phyloP scores from a whole-genome alignment of 768 basidiomycete genomes.

The Cubamyces sp. region DNA sequence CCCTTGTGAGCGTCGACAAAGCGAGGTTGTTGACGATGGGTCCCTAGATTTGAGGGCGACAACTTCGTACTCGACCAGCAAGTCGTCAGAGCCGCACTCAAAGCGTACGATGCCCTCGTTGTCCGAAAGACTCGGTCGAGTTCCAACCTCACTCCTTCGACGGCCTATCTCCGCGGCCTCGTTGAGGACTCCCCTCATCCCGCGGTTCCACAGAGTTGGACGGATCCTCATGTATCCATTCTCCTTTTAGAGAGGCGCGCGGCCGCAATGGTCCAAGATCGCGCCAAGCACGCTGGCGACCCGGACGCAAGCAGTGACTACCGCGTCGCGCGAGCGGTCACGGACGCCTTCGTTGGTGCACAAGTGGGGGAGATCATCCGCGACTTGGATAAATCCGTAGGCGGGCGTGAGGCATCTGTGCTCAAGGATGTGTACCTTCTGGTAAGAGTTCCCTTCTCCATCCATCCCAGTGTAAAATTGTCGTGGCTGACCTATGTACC shows the following conservation, averaged over 20 bases:
- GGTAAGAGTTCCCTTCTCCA: slow-evolving; percentile 37
- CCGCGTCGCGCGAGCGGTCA: slow-evolving; percentile 63
- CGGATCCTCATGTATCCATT: slow-evolving; percentile 41
- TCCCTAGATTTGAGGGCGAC: slow-evolving; percentile 70
- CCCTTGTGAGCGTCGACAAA: too few relatives aligned
- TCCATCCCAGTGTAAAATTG: not conserved
- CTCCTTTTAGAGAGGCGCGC: slow-evolving; percentile 68
- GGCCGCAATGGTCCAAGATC: slow-evolving; percentile 54
- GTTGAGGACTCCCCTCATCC: not conserved
- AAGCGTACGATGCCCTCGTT: slow-evolving; percentile 50
- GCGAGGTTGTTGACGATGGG: not conserved
- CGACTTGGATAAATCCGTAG: slow-evolving; percentile 30
- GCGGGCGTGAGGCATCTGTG: slow-evolving; percentile 25
- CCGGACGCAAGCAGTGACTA: slow-evolving; percentile 60
- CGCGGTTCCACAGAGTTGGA: slow-evolving; percentile 38
- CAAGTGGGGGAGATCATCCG: slow-evolving; percentile 55
- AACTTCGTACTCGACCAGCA: slow-evolving; percentile 79
- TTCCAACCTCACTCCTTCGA: slow-evolving; percentile 49
- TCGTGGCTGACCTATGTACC: too few relatives aligned
- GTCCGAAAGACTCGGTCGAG: slow-evolving; percentile 34
- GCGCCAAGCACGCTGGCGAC: slow-evolving; percentile 39
- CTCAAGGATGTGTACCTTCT: slow-evolving; percentile 46
- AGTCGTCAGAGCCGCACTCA: slow-evolving; percentile 72
- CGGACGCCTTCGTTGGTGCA: slow-evolving; percentile 68
- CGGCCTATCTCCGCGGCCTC: slow-evolving; percentile 61